These are phyloP conservation scores for Cucurbita pepo DNA, from an alignment of 306 rosid genomes.

Conservation along the genomic window DNA sequence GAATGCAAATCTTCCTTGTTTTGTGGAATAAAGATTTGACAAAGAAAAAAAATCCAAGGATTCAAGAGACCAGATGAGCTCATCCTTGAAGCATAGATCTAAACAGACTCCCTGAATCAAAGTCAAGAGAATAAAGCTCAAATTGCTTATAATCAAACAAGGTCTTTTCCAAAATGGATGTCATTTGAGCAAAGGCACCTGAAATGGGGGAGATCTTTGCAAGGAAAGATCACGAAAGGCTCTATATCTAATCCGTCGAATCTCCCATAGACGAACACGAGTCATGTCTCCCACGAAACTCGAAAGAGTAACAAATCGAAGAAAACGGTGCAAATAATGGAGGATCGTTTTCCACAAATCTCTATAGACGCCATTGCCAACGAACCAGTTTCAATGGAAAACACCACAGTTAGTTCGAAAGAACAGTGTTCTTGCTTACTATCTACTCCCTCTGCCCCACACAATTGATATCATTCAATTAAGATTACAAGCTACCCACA, in stretches of 20 bases:
- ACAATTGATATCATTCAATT: neutral
- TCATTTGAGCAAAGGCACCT: neutral
- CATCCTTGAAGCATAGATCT: neutral
- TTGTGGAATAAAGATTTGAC: neutral
- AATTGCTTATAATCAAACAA: neutral
- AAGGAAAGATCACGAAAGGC: neutral
- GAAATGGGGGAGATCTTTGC: neutral
- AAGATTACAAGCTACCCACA: neutral
- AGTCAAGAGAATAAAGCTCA: neutral
- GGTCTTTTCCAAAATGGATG: neutral
- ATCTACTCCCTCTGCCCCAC: neutral
- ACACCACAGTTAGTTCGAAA: neutral
- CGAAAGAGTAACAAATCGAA: neutral
- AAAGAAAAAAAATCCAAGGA: neutral
- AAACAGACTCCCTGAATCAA: neutral
- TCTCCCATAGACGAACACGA: neutral
- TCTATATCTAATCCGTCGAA: neutral
- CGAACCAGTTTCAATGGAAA: neutral
- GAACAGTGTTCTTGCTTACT: neutral
- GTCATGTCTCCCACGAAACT: neutral
- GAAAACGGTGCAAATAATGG: neutral
- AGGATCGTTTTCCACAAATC: neutral
- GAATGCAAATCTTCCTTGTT: neutral
- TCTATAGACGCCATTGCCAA: neutral
- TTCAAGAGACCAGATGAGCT: neutral